phyloP scores from a whole-genome alignment of 768 basidiomycete species.

The Lactifluus subvellereus region DNA sequence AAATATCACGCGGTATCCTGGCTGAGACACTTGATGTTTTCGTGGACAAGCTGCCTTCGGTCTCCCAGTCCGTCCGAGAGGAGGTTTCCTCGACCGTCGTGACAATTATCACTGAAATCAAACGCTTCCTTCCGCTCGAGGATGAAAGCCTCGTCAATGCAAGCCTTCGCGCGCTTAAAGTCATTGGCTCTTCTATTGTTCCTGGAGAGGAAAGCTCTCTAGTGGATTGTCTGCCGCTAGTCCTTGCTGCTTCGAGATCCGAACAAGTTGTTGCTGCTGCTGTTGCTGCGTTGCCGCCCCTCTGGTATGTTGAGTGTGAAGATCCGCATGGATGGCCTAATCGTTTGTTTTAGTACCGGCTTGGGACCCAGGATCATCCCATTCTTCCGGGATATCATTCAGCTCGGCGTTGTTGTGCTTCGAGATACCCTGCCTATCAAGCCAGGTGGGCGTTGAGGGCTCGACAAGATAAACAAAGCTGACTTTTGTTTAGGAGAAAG shows the following conservation, averaged over 20 bases:
- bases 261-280: conserved; percentile 37
- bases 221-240: conserved; percentile 50
- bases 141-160: conserved; percentile 38
- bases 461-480: background rate
- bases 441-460: conserved; percentile 16
- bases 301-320: conserved; percentile 46
- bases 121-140: conserved; percentile 40
- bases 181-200: conserved; percentile 51
- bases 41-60: conserved; percentile 53
- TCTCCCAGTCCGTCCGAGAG: conserved; percentile 52
- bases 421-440: conserved; percentile 34
- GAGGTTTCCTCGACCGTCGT: conserved; percentile 45
- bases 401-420: conserved; percentile 47
- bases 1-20: conserved; percentile 17
- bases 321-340: conserved; percentile 17
- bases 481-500: conserved; percentile 23
- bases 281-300: conserved; percentile 49
- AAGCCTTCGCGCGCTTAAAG: conserved; percentile 55
- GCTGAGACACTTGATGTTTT: conserved; percentile 66
- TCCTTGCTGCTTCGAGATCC: conserved; percentile 47
- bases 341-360: conserved; percentile 43
- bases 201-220: conserved; percentile 64
- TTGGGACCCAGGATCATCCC: conserved; percentile 89
- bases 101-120: conserved; percentile 47
- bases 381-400: conserved; percentile 65